A percentile compares a stretch with the other conserved stretches of the same genome.
phyloP scores from a whole-genome alignment of 371 early-diverging fungal genomes.

The Dinochytrium kinnereticum region DNA sequence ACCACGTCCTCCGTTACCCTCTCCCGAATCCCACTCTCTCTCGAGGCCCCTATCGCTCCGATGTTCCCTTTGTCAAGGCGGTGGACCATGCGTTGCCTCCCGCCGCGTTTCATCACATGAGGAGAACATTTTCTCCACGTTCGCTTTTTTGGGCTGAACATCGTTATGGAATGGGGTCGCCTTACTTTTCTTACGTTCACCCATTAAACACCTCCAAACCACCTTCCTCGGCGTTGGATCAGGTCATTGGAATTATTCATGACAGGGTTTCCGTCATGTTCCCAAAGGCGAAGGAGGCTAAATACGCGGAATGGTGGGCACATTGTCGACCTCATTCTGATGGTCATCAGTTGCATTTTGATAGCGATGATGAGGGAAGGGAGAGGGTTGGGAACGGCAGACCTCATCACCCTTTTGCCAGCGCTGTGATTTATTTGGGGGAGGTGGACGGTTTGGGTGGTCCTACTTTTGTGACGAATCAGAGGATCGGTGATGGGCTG shows the following conservation, averaged over 20 bases:
- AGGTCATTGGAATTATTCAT: conserved; percentile 29
- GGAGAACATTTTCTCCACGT: conserved; percentile 9
- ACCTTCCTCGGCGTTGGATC: conserved; percentile 23
- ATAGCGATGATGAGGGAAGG: conserved; percentile 34
- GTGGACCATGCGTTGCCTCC: conserved; percentile 30
- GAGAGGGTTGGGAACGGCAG: not conserved
- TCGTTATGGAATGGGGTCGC: conserved; percentile 28
- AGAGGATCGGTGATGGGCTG: conserved; percentile 7
- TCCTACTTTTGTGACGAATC: conserved; percentile 14
- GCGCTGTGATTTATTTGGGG: not conserved
- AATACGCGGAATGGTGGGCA: conserved; percentile 38
- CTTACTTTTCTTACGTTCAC: conserved; percentile 40
- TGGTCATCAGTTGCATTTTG: conserved; percentile 42
- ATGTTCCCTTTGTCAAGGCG: conserved; percentile 33
- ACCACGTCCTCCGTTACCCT: conserved; percentile 24
- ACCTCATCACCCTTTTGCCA: conserved; percentile 6
- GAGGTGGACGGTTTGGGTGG: not conserved
- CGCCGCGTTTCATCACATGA: conserved; percentile 17
- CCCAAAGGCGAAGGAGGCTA: conserved; percentile 23
- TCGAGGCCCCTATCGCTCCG: conserved; percentile 4
- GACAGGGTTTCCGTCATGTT: conserved; percentile 12
- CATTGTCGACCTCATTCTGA: conserved; percentile 31
- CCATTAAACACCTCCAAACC: not conserved
- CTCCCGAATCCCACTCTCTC: not conserved
- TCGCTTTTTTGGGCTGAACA: conserved; percentile 36